Evolutionary conservation across 2,329 filamentous ascomycete species (phyloP).

Genomic region (Zopfia rhizophila): DNA sequence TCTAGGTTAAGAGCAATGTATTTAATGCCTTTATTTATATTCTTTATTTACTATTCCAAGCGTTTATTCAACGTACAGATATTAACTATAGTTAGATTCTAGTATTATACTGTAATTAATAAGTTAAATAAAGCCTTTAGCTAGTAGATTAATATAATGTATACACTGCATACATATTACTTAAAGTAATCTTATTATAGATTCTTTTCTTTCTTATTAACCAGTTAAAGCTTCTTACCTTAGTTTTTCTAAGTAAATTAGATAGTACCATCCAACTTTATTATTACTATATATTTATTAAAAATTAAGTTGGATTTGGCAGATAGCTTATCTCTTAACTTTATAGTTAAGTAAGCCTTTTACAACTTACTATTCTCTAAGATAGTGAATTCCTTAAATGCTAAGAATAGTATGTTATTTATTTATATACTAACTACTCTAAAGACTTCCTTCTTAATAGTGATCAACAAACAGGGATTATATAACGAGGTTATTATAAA

Average conservation of each 20-base stretch:
- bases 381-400: not conserved
- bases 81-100: too few species aligned
- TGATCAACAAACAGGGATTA: slow-evolving; percentile 1
- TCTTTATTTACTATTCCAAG: too few species aligned
- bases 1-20: not conserved
- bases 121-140: slow-evolving; percentile 1
- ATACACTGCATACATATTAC: not conserved
- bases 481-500: not conserved
- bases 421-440: too few species aligned
- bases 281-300: too few species aligned
- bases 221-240: too few species aligned
- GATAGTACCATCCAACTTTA: too few species aligned
- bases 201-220: too few species aligned
- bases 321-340: not conserved
- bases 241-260: too few species aligned
- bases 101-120: too few species aligned
- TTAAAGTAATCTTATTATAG: too few species aligned
- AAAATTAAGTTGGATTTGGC: slow-evolving; percentile 1
- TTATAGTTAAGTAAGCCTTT: not conserved
- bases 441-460: not conserved
- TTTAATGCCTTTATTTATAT: not conserved
- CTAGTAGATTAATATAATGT: slow-evolving; percentile 2
- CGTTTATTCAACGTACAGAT: too few species aligned
- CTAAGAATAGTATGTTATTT: slow-evolving; percentile 1
- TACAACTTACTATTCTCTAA: not conserved